Base-by-base conservation (phyloP, 225 moss, liverwort and hornwort genomes). In the Ulota crispa region DNA sequence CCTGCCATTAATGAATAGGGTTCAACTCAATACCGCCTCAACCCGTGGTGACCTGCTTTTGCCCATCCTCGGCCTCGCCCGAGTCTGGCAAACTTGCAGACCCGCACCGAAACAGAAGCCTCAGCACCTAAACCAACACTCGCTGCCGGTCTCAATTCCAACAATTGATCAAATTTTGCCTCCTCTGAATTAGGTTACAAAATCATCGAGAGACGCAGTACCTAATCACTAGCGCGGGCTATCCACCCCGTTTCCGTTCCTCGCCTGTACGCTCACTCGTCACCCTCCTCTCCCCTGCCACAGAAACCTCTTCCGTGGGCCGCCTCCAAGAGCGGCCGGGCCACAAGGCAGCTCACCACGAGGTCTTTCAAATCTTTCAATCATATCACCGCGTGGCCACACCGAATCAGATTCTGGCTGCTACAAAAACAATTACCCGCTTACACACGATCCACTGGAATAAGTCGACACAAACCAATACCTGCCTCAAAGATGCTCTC, bases 1-100 rank as follows among this genome's bases (percentile, higher is more conserved):
- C 88, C 88, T 85, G 85, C 73, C 89, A 87, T 83, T 85, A 79
- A 83, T 83, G 84, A 81, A 81, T 72, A 87, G 87, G 87, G 83
- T 89, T 87, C 83, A 85, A 87, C 87, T 89, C 83, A 87, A 87
- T 78, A 81, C 62, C 62, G 83, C 63, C 39, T 79, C 69, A 79
- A 83, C 61, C 81, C 73, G 30, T 75, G 30, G 63, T 71, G 85
- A 81, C 83, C 83, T 83, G 77, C 70, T 70, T 78, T 81, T 70
- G 71, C 79, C 85, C 85, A 80, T 88, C 63, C 37, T 85, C 88
- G 80, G 73, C 68, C 80, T 5, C 82, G 67, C 76, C 68, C 28
- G 73, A 73, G 77, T 80, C 82, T 82, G 72, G 81, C 75, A 71
- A 81, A 54, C 71, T 66, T 76, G 82, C 82, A 85, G 18, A 79